phyloP scores from a whole-genome alignment of 495 filamentous ascomycete genomes.

The Penicillium cosmopolitanum region DNA sequence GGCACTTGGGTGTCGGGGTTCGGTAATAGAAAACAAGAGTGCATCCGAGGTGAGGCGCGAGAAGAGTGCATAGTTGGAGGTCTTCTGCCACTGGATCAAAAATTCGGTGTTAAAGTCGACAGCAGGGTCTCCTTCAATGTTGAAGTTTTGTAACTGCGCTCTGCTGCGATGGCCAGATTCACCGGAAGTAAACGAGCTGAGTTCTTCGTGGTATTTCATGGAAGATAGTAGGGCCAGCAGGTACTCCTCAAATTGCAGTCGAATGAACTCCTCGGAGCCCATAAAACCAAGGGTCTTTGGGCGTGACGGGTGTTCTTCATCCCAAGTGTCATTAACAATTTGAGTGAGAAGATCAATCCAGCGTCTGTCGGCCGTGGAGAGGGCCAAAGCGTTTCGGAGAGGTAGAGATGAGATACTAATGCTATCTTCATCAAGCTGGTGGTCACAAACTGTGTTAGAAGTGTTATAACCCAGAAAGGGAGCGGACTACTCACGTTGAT shows the following conservation, averaged over 20 bases:
- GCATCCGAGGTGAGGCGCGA: slow-evolving; percentile 74
- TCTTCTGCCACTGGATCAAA: slow-evolving; percentile 77
- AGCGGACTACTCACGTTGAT: slow-evolving; percentile 66
- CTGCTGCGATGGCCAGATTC: slow-evolving; percentile 36
- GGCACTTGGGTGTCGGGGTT: slow-evolving; percentile 89
- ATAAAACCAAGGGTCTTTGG: slow-evolving; percentile 95
- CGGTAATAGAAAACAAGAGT: slow-evolving; percentile 90
- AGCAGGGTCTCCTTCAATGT: slow-evolving; percentile 80
- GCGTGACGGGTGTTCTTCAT: slow-evolving; percentile 81
- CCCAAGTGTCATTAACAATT: slow-evolving; percentile 94
- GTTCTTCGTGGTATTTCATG: slow-evolving; percentile 85
- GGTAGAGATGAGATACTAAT: slow-evolving; percentile 82
- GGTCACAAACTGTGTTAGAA: background rate
- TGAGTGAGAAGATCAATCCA: slow-evolving; percentile 97
- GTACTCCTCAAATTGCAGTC: slow-evolving; percentile 97
- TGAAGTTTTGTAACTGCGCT: slow-evolving; percentile 42
- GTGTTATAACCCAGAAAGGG: background rate
- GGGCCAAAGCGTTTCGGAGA: slow-evolving; percentile 72
- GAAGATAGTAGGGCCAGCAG: slow-evolving; percentile 84
- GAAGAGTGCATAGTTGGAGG: slow-evolving; percentile 89
- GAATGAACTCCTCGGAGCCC: slow-evolving; percentile 97
- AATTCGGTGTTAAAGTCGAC: slow-evolving; percentile 75
- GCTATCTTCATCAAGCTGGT: slow-evolving; percentile 82
- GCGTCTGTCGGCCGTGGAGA: slow-evolving; percentile 85
- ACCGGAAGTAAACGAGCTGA: slow-evolving; percentile 41